These are phyloP conservation scores for Dendrobium officinale DNA, from an alignment of 106 monocot species.

Conservation along the genomic window DNA sequence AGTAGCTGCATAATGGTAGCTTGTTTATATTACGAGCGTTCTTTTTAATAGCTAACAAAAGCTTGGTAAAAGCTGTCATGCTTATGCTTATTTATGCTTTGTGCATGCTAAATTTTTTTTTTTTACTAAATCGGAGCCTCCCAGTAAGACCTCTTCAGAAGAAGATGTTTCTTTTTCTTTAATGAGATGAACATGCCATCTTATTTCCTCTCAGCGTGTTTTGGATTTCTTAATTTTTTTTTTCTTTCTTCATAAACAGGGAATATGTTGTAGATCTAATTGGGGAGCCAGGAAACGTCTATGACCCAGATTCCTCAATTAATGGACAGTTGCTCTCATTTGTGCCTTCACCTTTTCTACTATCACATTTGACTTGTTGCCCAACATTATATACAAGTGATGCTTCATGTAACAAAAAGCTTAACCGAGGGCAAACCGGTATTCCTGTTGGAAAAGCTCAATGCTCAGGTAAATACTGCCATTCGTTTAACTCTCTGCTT, in stretches of 20 bases:
- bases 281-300: constrained; percentile 44
- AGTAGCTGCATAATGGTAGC: neutral
- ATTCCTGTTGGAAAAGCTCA: constrained; percentile 13
- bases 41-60: neutral
- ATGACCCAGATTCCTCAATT: constrained; percentile 62
- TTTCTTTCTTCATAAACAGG: constrained; percentile 19
- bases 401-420: constrained; percentile 14
- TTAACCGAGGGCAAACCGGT: constrained; percentile 13
- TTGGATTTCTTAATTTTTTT: neutral
- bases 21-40: neutral
- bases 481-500: neutral
- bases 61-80: neutral
- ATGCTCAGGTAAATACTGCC: constrained; percentile 24
- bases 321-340: constrained; percentile 53
- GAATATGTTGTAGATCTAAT: constrained; percentile 69
- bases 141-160: neutral
- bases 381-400: constrained; percentile 18
- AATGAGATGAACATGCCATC: neutral
- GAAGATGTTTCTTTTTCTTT: constrained; percentile 1
- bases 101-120: neutral
- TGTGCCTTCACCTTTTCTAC: constrained; percentile 69
- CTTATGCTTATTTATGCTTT: neutral
- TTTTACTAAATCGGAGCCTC: neutral
- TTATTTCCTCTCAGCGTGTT: neutral
- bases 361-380: constrained; percentile 21